Evolutionary conservation across 208 protist species (phyloP), one percentile per base, ranked within the genome.

Genomic region (Crithidia expoeki): DNA sequence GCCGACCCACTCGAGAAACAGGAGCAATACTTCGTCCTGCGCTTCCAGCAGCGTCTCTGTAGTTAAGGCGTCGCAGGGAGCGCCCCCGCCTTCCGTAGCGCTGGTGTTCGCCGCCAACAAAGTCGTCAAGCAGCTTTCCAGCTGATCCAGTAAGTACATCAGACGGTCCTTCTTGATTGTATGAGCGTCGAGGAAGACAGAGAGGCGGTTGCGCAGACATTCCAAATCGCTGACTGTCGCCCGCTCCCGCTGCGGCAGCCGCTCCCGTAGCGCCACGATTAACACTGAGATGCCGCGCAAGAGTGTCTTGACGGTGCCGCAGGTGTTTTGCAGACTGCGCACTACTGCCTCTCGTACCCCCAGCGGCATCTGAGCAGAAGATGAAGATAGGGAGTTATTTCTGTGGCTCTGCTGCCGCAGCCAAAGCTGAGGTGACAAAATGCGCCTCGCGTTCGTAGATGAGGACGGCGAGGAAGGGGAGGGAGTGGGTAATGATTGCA

Each of bases 221-320:
- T 84, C 85, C 30, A 90, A 46, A 32, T 90, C 81, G 30, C 74
- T 56, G 10, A 83, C 63, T 21, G 84, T 92, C 17, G 71, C 75
- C 0, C 66, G 76, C 52, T 80, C 79, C 21, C 78, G 63, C 34
- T 53, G 80, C n/a, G 74, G 85, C 51, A 83, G 67, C 49, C 67
- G 59, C 50, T 94, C 86, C 19, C 80, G 82, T n/a, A 94, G 72
- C 19, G 83, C 64, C 27, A 83, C 72, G 12, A 89, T 58, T 7
- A 94, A 66, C 27, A 89, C 85, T 14, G 85, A 85, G 21, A 89
- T 53, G 21, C 72, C 74, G 50, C 79, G 76, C 51, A 92, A 66
- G 50, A 92, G 68, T 21, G 86, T 88, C 51, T 73, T 74, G 47
- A 89, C 32, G 40, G 68, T 79, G 19, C 44, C 56, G 28, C 38